Conservation (phyloP, 257 asterid genomes). For the Anisodus tanguticus region DNA sequence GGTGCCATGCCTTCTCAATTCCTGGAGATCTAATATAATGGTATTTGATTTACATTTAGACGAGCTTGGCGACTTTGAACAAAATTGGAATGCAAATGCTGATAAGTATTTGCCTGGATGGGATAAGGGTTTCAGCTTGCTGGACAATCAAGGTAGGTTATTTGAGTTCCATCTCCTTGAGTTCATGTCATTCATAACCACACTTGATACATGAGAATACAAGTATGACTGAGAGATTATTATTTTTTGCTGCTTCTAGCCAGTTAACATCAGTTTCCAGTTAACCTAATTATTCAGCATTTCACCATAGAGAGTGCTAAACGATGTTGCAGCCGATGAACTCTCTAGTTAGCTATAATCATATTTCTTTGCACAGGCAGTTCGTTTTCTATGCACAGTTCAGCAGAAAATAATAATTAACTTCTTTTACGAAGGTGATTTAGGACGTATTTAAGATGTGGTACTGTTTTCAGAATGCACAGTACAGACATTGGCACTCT, state of each 20-base stretch:
- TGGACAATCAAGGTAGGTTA: slow-evolving; percentile 58
- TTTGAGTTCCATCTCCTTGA: background rate
- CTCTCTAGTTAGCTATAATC: background rate
- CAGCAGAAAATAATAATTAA: background rate
- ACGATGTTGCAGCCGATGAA: background rate
- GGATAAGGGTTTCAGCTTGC: slow-evolving; percentile 60
- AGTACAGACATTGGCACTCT: background rate
- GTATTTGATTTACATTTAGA: slow-evolving; percentile 42
- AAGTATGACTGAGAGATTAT: background rate
- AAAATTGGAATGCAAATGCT: slow-evolving; percentile 76
- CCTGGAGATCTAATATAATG: slow-evolving; percentile 20
- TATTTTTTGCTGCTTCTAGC: background rate
- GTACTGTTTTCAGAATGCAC: background rate
- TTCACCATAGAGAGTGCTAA: background rate
- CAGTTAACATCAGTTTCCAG: background rate
- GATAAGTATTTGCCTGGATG: slow-evolving; percentile 71
- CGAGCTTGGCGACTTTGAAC: slow-evolving; percentile 75
- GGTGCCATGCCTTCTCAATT: no score
- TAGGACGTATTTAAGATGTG: background rate
- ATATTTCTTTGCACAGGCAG: background rate
- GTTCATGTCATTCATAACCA: no score
- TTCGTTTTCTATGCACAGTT: background rate
- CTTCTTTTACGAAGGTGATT: background rate
- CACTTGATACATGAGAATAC: background rate
- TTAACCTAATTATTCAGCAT: background rate